Evolutionary conservation across 2,329 filamentous ascomycete species (phyloP).

Genomic region (Cordyceps javanica): DNA sequence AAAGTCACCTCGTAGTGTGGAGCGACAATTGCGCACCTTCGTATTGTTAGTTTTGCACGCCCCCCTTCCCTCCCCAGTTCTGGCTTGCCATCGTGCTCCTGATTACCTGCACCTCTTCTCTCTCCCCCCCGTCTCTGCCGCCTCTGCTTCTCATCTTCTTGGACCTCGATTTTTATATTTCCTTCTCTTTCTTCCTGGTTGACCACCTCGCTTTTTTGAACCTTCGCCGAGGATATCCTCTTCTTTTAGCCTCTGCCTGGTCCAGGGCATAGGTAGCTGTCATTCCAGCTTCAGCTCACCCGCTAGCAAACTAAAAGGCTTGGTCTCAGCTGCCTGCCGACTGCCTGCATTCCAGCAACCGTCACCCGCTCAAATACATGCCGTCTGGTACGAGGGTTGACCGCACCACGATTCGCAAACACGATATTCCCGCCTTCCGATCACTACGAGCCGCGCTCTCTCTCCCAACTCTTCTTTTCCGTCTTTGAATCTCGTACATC

Average conservation of each 20-base stretch:
- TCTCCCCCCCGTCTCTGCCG: neutral
- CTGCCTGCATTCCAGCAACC: conserved; percentile 9
- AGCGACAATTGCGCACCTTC: neutral
- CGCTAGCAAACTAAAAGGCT: neutral
- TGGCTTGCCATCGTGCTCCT: conserved; percentile 3
- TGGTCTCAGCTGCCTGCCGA: neutral
- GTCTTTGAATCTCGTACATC: neutral
- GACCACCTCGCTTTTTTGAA: neutral
- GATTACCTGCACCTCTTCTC: neutral
- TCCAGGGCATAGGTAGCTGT: neutral
- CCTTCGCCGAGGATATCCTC: neutral
- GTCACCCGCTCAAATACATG: conserved; percentile 5
- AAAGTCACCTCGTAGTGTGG: conserved; percentile 7
- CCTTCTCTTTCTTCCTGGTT: neutral
- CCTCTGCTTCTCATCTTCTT: conserved; percentile 5
- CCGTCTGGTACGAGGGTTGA: conserved; percentile 10
- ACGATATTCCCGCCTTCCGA: neutral
- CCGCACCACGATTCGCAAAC: conserved; percentile 1
- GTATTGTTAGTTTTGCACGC: conserved; percentile 9
- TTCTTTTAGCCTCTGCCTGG: neutral
- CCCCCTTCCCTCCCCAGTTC: neutral
- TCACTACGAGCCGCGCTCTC: conserved; percentile 6
- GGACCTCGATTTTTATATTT: neutral
- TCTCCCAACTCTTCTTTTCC: neutral
- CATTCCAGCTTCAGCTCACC: conserved; percentile 6